Evolutionary conservation across 2,329 filamentous ascomycete genomes (phyloP), one percentile per base, ranked within the genome.

Genomic region (Ilyonectria destructans): DNA sequence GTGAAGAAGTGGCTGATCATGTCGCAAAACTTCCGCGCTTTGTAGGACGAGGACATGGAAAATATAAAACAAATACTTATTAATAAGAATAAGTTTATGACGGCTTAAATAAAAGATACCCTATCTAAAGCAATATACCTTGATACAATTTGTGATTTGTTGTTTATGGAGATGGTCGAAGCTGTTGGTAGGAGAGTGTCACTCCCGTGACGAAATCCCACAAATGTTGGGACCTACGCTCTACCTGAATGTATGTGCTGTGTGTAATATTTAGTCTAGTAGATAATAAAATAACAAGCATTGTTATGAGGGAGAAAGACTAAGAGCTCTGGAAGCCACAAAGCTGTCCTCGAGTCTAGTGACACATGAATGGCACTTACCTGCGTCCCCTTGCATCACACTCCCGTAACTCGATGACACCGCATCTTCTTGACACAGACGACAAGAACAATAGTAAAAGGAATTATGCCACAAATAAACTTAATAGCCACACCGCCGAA

Each of bases 21-120:
- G 77, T 93, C 90, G 69, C 92, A 95, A 81, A 94, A 91, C 76
- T 94, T 93, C 75, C 86, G 92, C 63, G 82, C 86, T 31, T 75
- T 89, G 65, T 89, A 75, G 77, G 67, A 45, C 43, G 56, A 48
- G 69, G 40, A 43, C 6, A 40, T 37, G 58, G 29, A 35, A 13
- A 37, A n/a, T 43, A 10, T 23, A 21, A 54, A 40, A 15, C 19
- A 51, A 46, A 23, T 35, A 52, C 35, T 19, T 15, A 21, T 6
- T 17, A 37, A 37, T 12, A 43, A 33, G 48, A 31, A 10, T 21
- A 17, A 40, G 19, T 7, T 56, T 37, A 33, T n/a, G 26, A 23
- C 8, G 37, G 62, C n/a, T 6, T 26, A 7, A n/a, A 58, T 26
- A 26, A 65, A 51, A 51, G 40, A 65, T 61, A 57, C 55, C 65